phyloP scores from a whole-genome alignment of 345 rosid genomes.

The Cardamine resedifolia region DNA sequence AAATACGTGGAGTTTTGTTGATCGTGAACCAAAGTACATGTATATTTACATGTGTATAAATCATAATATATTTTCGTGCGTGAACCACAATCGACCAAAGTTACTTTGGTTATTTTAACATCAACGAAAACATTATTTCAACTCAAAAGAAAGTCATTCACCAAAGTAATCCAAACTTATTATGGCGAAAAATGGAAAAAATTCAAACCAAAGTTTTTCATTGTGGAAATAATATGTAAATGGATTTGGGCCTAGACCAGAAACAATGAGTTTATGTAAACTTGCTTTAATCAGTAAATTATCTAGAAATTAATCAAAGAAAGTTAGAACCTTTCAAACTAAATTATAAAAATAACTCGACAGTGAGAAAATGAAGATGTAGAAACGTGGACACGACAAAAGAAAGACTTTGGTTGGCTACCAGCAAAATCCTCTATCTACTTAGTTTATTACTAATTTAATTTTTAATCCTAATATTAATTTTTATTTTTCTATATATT shows the following conservation, averaged over 20 bases:
- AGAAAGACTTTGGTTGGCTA: conserved; percentile 10
- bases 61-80: not conserved
- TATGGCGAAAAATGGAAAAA: not conserved
- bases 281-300: not conserved
- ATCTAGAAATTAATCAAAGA: not conserved
- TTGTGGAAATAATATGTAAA: not conserved
- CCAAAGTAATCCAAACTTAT: not conserved
- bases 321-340: not conserved
- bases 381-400: conserved; percentile 32
- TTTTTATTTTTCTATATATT: not conserved
- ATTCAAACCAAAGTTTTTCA: not conserved
- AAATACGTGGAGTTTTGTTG: not conserved
- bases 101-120: not conserved
- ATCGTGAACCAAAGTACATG: not conserved
- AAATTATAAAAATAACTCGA: not conserved
- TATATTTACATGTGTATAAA: not conserved
- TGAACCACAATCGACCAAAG: not conserved
- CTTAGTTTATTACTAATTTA: not conserved
- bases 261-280: not conserved
- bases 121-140: not conserved
- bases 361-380: conserved; percentile 6
- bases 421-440: not conserved
- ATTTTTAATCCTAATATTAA: not conserved
- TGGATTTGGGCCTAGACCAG: not conserved
- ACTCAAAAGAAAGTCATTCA: not conserved